Conservation (phyloP, 148 eudicot genomes). For the Drosera capensis region DNA sequence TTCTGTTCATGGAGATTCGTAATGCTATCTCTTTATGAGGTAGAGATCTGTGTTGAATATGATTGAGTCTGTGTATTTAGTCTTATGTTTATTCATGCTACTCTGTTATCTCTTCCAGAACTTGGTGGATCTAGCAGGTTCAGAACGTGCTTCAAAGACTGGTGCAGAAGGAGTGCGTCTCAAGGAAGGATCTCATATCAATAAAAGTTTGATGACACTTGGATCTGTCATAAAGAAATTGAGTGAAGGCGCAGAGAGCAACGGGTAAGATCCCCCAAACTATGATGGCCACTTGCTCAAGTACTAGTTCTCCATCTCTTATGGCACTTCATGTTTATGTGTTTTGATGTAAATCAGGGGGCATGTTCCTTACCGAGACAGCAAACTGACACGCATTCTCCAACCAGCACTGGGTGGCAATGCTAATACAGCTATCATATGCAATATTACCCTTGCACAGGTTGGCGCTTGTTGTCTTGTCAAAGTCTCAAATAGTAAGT, state of each 20-base stretch:
- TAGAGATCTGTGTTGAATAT: neutral
- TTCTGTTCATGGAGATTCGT: neutral
- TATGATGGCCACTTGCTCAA: constrained; percentile 2
- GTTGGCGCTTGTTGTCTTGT: constrained; percentile 18
- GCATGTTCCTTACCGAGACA: constrained; percentile 97
- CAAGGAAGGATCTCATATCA: constrained; percentile 98
- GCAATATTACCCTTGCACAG: constrained; percentile 96
- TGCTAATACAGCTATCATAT: constrained; percentile 92
- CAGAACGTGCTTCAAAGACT: constrained; percentile 98
- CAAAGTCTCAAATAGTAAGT: too few relatives aligned
- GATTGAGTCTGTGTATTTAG: neutral
- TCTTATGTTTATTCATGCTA: neutral
- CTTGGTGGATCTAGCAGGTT: constrained; percentile 98
- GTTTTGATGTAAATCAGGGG: constrained; percentile 37
- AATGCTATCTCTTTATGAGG: too few relatives aligned
- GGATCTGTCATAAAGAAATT: constrained; percentile 94
- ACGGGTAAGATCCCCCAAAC: constrained; percentile 49
- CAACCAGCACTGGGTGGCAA: constrained; percentile 99
- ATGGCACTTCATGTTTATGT: neutral
- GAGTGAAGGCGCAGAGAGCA: constrained; percentile 98
- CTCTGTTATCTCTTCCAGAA: constrained; percentile 27
- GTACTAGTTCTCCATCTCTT: neutral
- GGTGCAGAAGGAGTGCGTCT: constrained; percentile 99
- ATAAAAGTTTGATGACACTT: constrained; percentile 94
- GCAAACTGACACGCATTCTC: constrained; percentile 90